A percentile compares a stretch with the other conserved stretches of the same genome.
Conservation (phyloP, 2,329 filamentous ascomycete species). For the Falciphora oryzae region DNA sequence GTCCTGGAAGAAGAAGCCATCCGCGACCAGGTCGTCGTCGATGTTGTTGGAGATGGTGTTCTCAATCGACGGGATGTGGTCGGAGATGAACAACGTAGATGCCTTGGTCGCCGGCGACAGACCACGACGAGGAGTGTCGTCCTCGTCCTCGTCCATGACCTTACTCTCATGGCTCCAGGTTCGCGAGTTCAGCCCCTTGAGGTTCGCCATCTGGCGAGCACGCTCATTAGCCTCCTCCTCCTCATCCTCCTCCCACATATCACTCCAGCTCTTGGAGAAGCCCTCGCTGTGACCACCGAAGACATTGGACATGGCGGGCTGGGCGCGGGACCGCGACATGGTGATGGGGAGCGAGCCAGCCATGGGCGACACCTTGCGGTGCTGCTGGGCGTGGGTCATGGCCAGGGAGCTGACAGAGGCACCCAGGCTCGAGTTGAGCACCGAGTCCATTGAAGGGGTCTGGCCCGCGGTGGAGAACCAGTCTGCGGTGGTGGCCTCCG, state of each 20-base stretch:
- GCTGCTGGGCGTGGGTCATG: constrained; percentile 41
- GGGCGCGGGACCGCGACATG: constrained; percentile 68
- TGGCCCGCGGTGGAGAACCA: constrained; percentile 75
- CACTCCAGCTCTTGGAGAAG: constrained; percentile 98
- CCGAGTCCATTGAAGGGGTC: constrained; percentile 77
- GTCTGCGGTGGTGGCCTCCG: constrained; percentile 58
- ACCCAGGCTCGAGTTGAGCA: constrained; percentile 76
- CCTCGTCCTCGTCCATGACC: constrained; percentile 32
- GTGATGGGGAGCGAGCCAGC: constrained; percentile 71
- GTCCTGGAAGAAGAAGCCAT: constrained; percentile 72
- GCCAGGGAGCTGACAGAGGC: constrained; percentile 73
- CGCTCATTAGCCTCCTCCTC: constrained; percentile 66
- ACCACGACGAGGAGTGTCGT: constrained; percentile 37
- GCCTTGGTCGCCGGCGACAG: constrained; percentile 36
- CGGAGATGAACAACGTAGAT: constrained; percentile 32
- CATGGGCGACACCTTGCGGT: constrained; percentile 46
- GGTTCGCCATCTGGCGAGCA: constrained; percentile 49
- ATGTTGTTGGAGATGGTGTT: constrained; percentile 40
- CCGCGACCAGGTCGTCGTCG: constrained; percentile 61
- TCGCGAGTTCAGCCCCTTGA: constrained; percentile 65
- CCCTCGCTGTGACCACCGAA: constrained; percentile 67
- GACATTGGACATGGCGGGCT: constrained; percentile 67
- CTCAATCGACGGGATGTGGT: constrained; percentile 30
- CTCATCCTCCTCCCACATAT: constrained; percentile 90
- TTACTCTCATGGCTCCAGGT: constrained; percentile 76